phyloP scores from a whole-genome alignment of 768 basidiomycete species.

The Dendrothele bispora region DNA sequence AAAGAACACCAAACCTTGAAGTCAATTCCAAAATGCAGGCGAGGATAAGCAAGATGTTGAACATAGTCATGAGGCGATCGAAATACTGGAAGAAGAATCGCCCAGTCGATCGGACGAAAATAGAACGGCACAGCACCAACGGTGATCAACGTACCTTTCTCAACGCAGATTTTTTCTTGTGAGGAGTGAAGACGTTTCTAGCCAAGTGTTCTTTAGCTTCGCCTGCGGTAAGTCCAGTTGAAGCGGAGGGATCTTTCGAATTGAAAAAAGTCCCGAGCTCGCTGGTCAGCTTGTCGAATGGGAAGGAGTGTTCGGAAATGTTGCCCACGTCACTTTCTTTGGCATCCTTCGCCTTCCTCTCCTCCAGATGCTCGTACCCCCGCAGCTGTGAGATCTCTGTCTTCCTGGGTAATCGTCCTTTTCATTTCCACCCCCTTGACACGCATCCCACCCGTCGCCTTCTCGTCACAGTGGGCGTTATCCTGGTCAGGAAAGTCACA shows the following conservation, averaged over 20 bases:
- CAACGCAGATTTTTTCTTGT: slow-evolving; percentile 63
- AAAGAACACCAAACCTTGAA: slow-evolving; percentile 43
- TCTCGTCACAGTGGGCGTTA: too few relatives aligned
- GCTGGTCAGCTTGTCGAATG: slow-evolving; percentile 39
- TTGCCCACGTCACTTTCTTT: slow-evolving; percentile 37
- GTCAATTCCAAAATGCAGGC: slow-evolving; percentile 64
- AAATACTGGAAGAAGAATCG: slow-evolving; percentile 48
- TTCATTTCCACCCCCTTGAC: slow-evolving; percentile 61
- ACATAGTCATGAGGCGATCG: slow-evolving; percentile 59
- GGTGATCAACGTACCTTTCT: slow-evolving; percentile 61
- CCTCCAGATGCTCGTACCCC: slow-evolving; percentile 64
- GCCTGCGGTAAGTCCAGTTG: slow-evolving; percentile 48
- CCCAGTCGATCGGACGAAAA: too few relatives aligned
- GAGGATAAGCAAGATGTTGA: slow-evolving; percentile 67
- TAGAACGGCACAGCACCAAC: slow-evolving; percentile 13
- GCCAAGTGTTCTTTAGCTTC: slow-evolving; percentile 56
- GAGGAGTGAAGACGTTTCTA: slow-evolving; percentile 63
- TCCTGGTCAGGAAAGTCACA: too few relatives aligned
- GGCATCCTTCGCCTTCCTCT: slow-evolving; percentile 37
- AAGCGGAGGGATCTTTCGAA: slow-evolving; percentile 48
- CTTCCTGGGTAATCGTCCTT: slow-evolving; percentile 64
- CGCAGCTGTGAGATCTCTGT: slow-evolving; percentile 64
- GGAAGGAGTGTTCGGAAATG: slow-evolving; percentile 54
- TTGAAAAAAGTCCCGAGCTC: slow-evolving; percentile 51
- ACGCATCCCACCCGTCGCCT: slow-evolving; percentile 32